These are phyloP conservation scores for Fusarium sp. DNA, from an alignment of 2,329 filamentous ascomycete genomes.

Conservation along the genomic window DNA sequence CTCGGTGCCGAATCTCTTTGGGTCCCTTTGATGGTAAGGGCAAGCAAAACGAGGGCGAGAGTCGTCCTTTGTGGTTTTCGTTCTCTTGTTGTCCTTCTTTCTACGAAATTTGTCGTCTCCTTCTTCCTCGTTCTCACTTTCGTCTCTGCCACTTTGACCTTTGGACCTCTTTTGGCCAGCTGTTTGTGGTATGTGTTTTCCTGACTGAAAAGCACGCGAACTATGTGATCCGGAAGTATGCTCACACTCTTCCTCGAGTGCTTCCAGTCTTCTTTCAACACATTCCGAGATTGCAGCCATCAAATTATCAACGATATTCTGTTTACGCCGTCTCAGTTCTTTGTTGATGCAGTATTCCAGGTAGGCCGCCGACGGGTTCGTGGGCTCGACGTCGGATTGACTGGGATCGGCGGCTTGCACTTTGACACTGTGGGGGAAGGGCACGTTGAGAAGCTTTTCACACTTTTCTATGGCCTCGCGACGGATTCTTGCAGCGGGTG, in stretches of 20 bases:
- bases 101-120: conserved; percentile 44
- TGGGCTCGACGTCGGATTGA: conserved; percentile 36
- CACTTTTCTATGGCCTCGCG: conserved; percentile 15
- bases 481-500: conserved; percentile 13
- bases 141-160: conserved; percentile 32
- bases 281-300: conserved; percentile 23
- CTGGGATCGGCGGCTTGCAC: conserved; percentile 37
- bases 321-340: conserved; percentile 21
- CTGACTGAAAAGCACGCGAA: conserved; percentile 24
- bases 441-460: conserved; percentile 30
- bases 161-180: conserved; percentile 33
- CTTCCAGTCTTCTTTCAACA: conserved; percentile 33
- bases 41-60: conserved; percentile 46
- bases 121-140: conserved; percentile 43
- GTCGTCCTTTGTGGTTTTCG: conserved; percentile 47
- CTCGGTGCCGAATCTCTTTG: conserved; percentile 32
- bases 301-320: conserved; percentile 20
- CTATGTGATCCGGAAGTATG: conserved; percentile 12
- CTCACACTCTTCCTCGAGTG: conserved; percentile 33
- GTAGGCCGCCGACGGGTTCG: conserved; percentile 42
- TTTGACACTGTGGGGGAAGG: conserved; percentile 18
- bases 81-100: conserved; percentile 48
- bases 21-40: conserved; percentile 49
- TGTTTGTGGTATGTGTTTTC: conserved; percentile 5
- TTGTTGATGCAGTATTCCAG: conserved; percentile 20